phyloP scores from a whole-genome alignment of 2,329 filamentous ascomycete genomes.

The Trichoderma atroviride region DNA sequence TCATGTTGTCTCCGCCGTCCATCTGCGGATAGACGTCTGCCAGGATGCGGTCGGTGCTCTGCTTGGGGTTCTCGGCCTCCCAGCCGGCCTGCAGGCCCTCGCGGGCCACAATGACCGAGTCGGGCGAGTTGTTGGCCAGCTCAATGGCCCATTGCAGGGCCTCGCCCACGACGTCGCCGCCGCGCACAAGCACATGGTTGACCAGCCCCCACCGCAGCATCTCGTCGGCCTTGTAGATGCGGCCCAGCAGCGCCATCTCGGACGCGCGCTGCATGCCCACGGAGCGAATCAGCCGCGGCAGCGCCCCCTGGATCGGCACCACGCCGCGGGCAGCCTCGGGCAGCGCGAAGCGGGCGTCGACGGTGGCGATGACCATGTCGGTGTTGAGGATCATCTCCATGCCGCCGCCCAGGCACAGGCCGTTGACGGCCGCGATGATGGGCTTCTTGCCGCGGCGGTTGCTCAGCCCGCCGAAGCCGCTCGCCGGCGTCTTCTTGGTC shows the following conservation, averaged over 20 bases:
- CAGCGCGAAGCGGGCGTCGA: slow-evolving; percentile 63
- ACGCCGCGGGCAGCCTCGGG: slow-evolving; percentile 74
- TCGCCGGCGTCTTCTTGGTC: slow-evolving; percentile 38
- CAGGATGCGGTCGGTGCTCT: slow-evolving; percentile 60
- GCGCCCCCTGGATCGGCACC: slow-evolving; percentile 69
- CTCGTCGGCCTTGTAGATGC: slow-evolving; percentile 60
- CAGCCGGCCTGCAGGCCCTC: slow-evolving; percentile 73
- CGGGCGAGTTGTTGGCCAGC: slow-evolving; percentile 70
- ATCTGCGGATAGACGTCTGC: slow-evolving; percentile 62
- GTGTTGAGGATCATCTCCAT: slow-evolving; percentile 76
- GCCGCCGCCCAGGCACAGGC: slow-evolving; percentile 73
- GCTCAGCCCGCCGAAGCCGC: slow-evolving; percentile 67
- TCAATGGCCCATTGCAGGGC: slow-evolving; percentile 63
- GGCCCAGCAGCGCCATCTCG: slow-evolving; percentile 70
- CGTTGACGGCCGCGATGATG: slow-evolving; percentile 75
- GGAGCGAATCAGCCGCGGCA: slow-evolving; percentile 66
- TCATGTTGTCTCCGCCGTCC: slow-evolving; percentile 70
- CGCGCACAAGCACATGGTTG: slow-evolving; percentile 60
- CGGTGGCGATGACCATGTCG: slow-evolving; percentile 69
- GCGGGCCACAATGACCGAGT: slow-evolving; percentile 73
- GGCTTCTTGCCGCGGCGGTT: slow-evolving; percentile 72
- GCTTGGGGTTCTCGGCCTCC: slow-evolving; percentile 68
- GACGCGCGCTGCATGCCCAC: slow-evolving; percentile 70
- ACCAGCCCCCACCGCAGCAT: slow-evolving; percentile 69
- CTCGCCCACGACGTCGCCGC: slow-evolving; percentile 53